Evolutionary conservation across 139 green algal genomes (phyloP).

Genomic region (Ettlia oleoabundans): DNA sequence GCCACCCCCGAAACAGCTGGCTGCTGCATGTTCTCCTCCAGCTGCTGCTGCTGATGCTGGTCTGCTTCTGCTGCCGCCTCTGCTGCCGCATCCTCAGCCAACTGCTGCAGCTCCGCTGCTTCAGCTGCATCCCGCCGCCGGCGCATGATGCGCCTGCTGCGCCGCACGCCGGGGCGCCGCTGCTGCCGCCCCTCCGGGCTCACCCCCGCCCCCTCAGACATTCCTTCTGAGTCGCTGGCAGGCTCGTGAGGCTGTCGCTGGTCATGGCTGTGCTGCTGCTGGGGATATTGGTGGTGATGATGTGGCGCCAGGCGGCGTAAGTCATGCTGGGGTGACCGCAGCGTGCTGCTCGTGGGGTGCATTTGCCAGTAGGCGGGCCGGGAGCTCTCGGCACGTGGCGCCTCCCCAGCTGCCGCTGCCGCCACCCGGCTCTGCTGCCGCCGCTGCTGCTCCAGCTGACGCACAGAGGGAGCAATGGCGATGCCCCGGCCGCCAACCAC

Average conservation of each 20-base stretch:
- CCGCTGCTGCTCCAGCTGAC: conserved; percentile 33
- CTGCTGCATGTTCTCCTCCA: conserved; percentile 1
- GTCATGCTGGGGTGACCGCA: conserved; percentile 22
- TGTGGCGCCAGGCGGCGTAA: neutral
- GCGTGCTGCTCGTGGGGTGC: conserved; percentile 34
- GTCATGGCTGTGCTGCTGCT: neutral
- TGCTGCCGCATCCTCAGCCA: neutral
- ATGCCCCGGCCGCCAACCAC: neutral
- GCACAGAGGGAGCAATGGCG: conserved; percentile 10
- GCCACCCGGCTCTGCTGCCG: conserved; percentile 19
- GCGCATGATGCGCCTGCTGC: conserved; percentile 25
- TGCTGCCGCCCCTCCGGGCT: neutral
- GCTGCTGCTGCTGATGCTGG: neutral
- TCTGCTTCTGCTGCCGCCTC: neutral
- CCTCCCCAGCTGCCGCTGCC: neutral
- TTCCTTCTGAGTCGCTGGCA: neutral
- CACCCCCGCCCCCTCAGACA: neutral
- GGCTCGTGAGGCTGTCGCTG: neutral
- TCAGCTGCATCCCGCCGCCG: conserved; percentile 16
- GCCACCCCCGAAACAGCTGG: conserved; percentile 22
- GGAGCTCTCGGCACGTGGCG: conserved; percentile 25
- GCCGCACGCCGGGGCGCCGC: conserved; percentile 9
- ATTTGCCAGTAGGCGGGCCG: conserved; percentile 25
- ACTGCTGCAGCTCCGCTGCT: neutral
- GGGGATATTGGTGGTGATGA: neutral